Conservation (phyloP, 768 basidiomycete species). For the Podaxis sp. region DNA sequence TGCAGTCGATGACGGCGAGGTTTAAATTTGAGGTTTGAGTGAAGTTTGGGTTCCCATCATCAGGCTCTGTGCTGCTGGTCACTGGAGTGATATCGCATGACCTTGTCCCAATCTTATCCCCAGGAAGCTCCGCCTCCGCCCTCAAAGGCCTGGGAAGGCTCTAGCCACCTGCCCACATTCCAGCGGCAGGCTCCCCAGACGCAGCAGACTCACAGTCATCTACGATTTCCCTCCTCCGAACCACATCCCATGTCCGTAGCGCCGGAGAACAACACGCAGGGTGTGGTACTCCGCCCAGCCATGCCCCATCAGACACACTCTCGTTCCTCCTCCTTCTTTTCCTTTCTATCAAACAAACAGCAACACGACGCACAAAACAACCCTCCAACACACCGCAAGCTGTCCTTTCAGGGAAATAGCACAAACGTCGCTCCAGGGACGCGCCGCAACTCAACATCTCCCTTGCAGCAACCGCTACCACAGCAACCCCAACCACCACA, state of each 20-base stretch:
- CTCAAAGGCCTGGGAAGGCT: not conserved
- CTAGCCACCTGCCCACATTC: not conserved
- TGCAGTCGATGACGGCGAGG: too few species aligned
- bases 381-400: not conserved
- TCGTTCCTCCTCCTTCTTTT: constrained; percentile 64
- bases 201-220: constrained; percentile 14
- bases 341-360: constrained; percentile 42
- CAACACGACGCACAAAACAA: not conserved
- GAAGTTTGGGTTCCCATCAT: not conserved
- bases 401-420: constrained; percentile 5
- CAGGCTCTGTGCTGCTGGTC: not conserved
- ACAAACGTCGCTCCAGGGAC: constrained; percentile 14
- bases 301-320: constrained; percentile 31
- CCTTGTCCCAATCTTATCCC: constrained; percentile 3
- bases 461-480: constrained; percentile 14
- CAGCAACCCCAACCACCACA: constrained; percentile 15
- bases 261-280: constrained; percentile 3
- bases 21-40: not conserved
- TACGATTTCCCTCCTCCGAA: constrained; percentile 17
- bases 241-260: constrained; percentile 14
- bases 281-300: constrained; percentile 17
- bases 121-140: constrained; percentile 3
- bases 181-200: not conserved
- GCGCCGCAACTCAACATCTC: not conserved
- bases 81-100: constrained; percentile 12